These are phyloP conservation scores for Ogataea trehaloabstinens DNA, from an alignment of 805 yeast genomes.

Conservation along the genomic window DNA sequence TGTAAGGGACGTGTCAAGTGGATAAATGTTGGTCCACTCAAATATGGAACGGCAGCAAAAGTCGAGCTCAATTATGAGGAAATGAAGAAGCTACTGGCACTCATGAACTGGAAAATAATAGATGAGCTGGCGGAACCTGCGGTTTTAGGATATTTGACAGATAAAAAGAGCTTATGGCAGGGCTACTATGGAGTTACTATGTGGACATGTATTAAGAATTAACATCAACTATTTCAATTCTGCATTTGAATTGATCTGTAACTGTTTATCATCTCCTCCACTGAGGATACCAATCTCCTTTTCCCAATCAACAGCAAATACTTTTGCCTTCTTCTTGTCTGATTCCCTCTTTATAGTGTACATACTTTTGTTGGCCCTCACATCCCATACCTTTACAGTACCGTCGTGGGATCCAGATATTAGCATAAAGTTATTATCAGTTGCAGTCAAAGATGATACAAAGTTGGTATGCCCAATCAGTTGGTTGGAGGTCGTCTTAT, in stretches of 20 bases:
- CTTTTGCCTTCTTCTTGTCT: constrained; percentile 55
- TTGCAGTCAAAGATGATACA: constrained; percentile 76
- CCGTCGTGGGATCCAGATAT: constrained; percentile 96
- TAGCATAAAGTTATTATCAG: constrained; percentile 77
- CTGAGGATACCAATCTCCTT: constrained; percentile 75
- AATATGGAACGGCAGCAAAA: constrained; percentile 83
- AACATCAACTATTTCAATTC: constrained; percentile 19
- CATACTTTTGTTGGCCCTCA: constrained; percentile 78
- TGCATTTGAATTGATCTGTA: constrained; percentile 65
- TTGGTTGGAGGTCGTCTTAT: constrained; percentile 64
- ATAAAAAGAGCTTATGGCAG: constrained; percentile 66
- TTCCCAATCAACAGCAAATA: constrained; percentile 88
- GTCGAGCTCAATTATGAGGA: constrained; percentile 77
- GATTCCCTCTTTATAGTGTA: constrained; percentile 79
- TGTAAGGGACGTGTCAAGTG: constrained; percentile 50
- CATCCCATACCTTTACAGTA: constrained; percentile 92
- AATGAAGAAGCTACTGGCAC: constrained; percentile 46
- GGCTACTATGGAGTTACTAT: constrained; percentile 69
- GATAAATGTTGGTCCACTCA: constrained; percentile 91
- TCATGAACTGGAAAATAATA: constrained; percentile 63
- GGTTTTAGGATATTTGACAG: constrained; percentile 65
- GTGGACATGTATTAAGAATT: constrained; percentile 41
- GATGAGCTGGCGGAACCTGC: constrained; percentile 32
- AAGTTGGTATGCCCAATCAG: constrained; percentile 89
- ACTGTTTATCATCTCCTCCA: constrained; percentile 92